Conservation (phyloP, 2,329 filamentous ascomycete species). For the Chalara sp. region DNA sequence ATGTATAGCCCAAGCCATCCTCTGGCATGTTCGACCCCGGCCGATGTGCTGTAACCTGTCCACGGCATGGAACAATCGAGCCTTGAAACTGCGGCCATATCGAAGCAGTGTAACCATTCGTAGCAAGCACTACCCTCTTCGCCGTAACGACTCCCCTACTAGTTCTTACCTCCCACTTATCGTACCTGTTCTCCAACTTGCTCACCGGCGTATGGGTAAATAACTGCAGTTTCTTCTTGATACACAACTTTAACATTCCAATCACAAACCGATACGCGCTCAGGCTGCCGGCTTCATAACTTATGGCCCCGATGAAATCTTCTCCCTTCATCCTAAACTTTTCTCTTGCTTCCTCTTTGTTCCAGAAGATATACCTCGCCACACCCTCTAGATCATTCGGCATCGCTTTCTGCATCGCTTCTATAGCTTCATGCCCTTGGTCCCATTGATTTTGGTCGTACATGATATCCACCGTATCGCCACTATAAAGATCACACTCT, state of each 20-base stretch:
- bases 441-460: slow-evolving; percentile 26
- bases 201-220: slow-evolving; percentile 20
- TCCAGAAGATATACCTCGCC: slow-evolving; percentile 38
- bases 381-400: slow-evolving; percentile 34
- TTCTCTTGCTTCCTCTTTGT: slow-evolving; percentile 33
- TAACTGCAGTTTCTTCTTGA: slow-evolving; percentile 20
- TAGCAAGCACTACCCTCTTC: slow-evolving; percentile 41
- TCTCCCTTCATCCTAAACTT: slow-evolving; percentile 31
- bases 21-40: slow-evolving; percentile 24
- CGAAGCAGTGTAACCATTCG: slow-evolving; percentile 45
- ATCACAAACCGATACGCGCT: slow-evolving; percentile 25
- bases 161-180: slow-evolving; percentile 36
- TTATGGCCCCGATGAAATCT: slow-evolving; percentile 13
- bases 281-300: slow-evolving; percentile 33
- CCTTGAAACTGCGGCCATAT: slow-evolving; percentile 34
- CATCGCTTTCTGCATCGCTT: slow-evolving; percentile 38
- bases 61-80: slow-evolving; percentile 41
- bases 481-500: slow-evolving; percentile 38
- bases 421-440: slow-evolving; percentile 25
- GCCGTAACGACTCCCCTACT: slow-evolving; percentile 35
- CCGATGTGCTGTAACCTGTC: slow-evolving; percentile 40
- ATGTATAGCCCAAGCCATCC: slow-evolving; percentile 24
- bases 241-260: slow-evolving; percentile 18
- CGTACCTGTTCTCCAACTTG: slow-evolving; percentile 10
- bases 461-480: slow-evolving; percentile 29